Conservation (phyloP, 352 stramenopile genomes). For the Phytophthora pisi region DNA sequence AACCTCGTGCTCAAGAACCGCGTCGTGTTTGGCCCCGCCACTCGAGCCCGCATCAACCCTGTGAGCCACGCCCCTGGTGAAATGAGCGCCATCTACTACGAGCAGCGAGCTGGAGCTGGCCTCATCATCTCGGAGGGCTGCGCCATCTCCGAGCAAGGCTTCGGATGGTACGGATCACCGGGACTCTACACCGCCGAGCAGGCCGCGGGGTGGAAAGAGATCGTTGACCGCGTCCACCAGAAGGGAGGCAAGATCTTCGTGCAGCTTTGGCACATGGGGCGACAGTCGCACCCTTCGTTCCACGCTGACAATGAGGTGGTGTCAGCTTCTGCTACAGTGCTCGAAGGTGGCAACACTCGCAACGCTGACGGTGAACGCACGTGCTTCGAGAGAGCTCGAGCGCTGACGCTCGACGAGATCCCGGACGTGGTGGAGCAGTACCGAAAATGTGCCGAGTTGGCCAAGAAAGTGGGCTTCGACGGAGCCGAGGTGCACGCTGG, state of each 20-base stretch:
- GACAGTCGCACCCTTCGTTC: constrained; percentile 59
- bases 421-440: constrained; percentile 78
- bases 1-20: constrained; percentile 49
- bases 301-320: constrained; percentile 53
- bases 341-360: constrained; percentile 30
- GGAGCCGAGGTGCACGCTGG: constrained; percentile 58
- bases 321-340: constrained; percentile 35
- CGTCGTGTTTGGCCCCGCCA: constrained; percentile 51
- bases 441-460: constrained; percentile 53
- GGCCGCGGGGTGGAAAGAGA: constrained; percentile 45
- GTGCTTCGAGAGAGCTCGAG: constrained; percentile 28
- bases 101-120: constrained; percentile 37
- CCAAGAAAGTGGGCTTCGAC: constrained; percentile 79
- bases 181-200: constrained; percentile 51
- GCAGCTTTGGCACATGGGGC: constrained; percentile 87
- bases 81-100: constrained; percentile 48
- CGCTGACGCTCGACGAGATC: constrained; percentile 37
- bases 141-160: constrained; percentile 40
- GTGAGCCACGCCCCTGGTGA: constrained; percentile 28
- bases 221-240: constrained; percentile 67
- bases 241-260: constrained; percentile 77
- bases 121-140: constrained; percentile 59
- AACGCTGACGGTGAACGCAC: constrained; percentile 28
- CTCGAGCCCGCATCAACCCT: constrained; percentile 31
- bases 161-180: constrained; percentile 43